A percentile compares a stretch with the other conserved stretches of the same genome.
These are phyloP conservation scores for Rhizopogon rudus DNA, from an alignment of 768 basidiomycete genomes.

Conservation along the genomic window DNA sequence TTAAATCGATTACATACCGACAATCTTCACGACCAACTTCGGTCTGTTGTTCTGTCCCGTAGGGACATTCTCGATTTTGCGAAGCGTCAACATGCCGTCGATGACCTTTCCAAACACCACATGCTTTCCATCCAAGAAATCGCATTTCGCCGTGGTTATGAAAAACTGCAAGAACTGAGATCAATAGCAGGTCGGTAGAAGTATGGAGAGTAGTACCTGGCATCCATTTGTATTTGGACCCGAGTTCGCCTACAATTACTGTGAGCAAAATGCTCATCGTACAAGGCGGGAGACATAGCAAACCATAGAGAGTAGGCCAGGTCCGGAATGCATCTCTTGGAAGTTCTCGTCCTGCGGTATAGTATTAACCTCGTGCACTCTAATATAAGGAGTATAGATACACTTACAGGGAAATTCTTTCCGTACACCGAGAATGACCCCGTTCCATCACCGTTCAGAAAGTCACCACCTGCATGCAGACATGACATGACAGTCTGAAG, in stretches of 20 bases:
- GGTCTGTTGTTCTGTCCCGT: slow-evolving; percentile 89
- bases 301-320: slow-evolving; percentile 92
- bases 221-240: slow-evolving; percentile 94
- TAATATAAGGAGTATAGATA: not conserved
- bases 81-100: slow-evolving; percentile 90
- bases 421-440: slow-evolving; percentile 98
- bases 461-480: slow-evolving; percentile 72
- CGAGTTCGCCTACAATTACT: slow-evolving; percentile 74
- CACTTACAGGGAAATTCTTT: slow-evolving; percentile 79
- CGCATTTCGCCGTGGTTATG: slow-evolving; percentile 91
- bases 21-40: slow-evolving; percentile 84
- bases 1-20: slow-evolving; percentile 43
- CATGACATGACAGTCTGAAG: not conserved
- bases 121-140: slow-evolving; percentile 94
- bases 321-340: slow-evolving; percentile 77
- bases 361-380: not conserved
- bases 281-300: slow-evolving; percentile 4
- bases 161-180: slow-evolving; percentile 65
- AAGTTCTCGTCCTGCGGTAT: slow-evolving; percentile 89
- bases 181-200: not conserved
- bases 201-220: slow-evolving; percentile 41
- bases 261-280: not conserved
- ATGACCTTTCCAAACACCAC: slow-evolving; percentile 89
- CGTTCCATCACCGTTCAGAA: slow-evolving; percentile 91
- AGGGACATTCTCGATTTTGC: slow-evolving; percentile 95